Conservation (phyloP, 768 basidiomycete species). For the Lactarius deliciosus region DNA sequence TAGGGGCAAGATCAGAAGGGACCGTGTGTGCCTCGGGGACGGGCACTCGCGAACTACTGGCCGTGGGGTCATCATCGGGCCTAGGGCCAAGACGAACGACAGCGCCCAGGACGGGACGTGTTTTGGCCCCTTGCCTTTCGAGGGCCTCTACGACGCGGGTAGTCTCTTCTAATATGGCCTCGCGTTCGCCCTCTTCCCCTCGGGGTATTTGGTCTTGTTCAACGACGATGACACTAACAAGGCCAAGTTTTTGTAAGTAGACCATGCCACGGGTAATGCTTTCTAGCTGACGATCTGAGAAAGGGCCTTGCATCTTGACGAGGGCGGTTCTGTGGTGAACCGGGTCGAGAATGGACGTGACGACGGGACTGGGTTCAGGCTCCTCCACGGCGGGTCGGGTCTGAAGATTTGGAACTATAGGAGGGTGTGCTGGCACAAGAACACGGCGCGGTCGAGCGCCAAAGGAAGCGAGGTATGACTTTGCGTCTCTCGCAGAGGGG, state of each 20-base stretch:
- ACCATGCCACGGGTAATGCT: constrained; percentile 93
- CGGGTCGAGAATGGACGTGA: constrained; percentile 81
- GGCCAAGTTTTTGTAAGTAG: constrained; percentile 92
- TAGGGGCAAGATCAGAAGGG: constrained; percentile 75
- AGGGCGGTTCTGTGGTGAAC: constrained; percentile 84
- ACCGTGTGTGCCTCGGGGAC: constrained; percentile 78
- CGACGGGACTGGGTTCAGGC: constrained; percentile 50
- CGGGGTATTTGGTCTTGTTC: constrained; percentile 77
- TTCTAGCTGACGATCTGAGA: constrained; percentile 88
- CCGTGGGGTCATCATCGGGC: constrained; percentile 46
- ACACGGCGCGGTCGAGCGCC: constrained; percentile 53
- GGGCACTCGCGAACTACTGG: constrained; percentile 36
- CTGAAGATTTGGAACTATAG: constrained; percentile 34
- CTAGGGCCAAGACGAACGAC: constrained; percentile 82
- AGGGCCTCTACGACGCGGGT: constrained; percentile 82
- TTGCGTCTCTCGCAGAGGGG: constrained; percentile 88
- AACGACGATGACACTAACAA: constrained; percentile 93
- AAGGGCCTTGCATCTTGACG: constrained; percentile 96
- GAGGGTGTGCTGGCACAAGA: constrained; percentile 28
- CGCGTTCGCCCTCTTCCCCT: constrained; percentile 69
- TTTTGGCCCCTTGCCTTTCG: constrained; percentile 80
- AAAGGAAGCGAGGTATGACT: constrained; percentile 89
- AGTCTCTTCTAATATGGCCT: constrained; percentile 69
- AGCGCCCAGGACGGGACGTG: constrained; percentile 86
- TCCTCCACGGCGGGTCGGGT: constrained; percentile 32